Percentiles rank a stretch among this genome's conserved stretches.
phyloP scores from a whole-genome alignment of 441 rosid species.

The Euphorbia schlechtendalii region DNA sequence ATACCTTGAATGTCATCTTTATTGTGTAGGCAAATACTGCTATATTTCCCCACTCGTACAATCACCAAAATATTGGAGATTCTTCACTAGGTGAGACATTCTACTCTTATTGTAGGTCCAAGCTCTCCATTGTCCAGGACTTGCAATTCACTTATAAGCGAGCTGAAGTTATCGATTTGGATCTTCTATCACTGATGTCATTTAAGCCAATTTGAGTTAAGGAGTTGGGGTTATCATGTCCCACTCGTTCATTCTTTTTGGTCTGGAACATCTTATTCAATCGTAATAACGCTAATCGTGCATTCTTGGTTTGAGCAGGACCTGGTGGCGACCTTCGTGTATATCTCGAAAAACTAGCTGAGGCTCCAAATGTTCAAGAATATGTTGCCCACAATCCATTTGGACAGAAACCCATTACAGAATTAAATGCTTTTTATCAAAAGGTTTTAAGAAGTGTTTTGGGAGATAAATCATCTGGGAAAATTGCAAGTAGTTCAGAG shows the following conservation, averaged over 20 bases:
- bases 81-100: conserved; percentile 51
- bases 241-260: not conserved
- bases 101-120: conserved; percentile 10
- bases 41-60: conserved; percentile 68
- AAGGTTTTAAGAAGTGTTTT: conserved; percentile 28
- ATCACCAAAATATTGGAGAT: conserved; percentile 36
- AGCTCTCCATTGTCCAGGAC: conserved; percentile 5
- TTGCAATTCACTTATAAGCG: no score
- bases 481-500: not conserved
- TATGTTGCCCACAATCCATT: conserved; percentile 60
- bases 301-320: conserved; percentile 32
- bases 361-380: conserved; percentile 49
- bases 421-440: conserved; percentile 39
- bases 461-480: not conserved
- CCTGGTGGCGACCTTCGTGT: conserved; percentile 62
- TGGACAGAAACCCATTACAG: conserved; percentile 64
- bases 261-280: not conserved
- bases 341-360: conserved; percentile 52
- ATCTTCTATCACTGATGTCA: not conserved
- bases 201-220: not conserved
- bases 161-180: no score
- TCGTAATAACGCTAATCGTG: not conserved
- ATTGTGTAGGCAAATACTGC: conserved; percentile 55
- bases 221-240: not conserved
- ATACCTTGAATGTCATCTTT: conserved; percentile 2